phyloP scores from a whole-genome alignment of 768 basidiomycete genomes.

The Leccinum broughii region DNA sequence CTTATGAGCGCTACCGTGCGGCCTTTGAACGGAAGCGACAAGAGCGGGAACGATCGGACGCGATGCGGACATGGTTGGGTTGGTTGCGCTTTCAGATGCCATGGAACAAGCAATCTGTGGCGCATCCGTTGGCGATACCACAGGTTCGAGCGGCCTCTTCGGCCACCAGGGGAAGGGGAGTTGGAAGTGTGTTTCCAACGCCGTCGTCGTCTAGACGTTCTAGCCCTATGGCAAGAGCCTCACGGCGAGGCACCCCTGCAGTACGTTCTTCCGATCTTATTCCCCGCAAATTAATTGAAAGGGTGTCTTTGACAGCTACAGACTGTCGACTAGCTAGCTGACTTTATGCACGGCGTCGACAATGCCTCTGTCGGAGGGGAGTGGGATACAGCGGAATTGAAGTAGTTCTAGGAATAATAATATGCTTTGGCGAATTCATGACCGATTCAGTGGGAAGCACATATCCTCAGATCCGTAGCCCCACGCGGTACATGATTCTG shows the following conservation, averaged over 20 bases:
- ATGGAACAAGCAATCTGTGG: constrained; percentile 24
- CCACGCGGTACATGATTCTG: background rate
- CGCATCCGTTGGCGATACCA: constrained; percentile 10
- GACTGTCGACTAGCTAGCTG: constrained; percentile 18
- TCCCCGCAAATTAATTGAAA: constrained; percentile 30
- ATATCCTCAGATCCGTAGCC: background rate
- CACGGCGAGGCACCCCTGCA: constrained; percentile 27
- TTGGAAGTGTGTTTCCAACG: constrained; percentile 29
- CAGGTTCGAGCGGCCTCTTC: constrained; percentile 27
- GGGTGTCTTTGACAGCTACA: constrained; percentile 15
- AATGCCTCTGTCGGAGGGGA: constrained; percentile 1
- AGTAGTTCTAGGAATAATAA: constrained; percentile 1
- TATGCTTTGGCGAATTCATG: background rate
- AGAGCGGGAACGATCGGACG: constrained; percentile 52
- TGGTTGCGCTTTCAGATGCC: constrained; percentile 31
- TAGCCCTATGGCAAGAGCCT: constrained; percentile 35
- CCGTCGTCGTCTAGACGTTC: constrained; percentile 34
- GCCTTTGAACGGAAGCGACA: constrained; percentile 81
- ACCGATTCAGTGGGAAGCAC: background rate
- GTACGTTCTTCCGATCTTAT: constrained; percentile 22
- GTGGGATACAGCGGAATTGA: background rate
- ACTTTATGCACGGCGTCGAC: constrained; percentile 5
- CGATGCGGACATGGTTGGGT: constrained; percentile 32
- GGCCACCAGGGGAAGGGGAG: constrained; percentile 28
- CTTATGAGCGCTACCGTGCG: constrained; percentile 88